phyloP scores from a whole-genome alignment of 225 moss, liverwort and hornwort species.

The Rhytidiadelphus loreus region DNA sequence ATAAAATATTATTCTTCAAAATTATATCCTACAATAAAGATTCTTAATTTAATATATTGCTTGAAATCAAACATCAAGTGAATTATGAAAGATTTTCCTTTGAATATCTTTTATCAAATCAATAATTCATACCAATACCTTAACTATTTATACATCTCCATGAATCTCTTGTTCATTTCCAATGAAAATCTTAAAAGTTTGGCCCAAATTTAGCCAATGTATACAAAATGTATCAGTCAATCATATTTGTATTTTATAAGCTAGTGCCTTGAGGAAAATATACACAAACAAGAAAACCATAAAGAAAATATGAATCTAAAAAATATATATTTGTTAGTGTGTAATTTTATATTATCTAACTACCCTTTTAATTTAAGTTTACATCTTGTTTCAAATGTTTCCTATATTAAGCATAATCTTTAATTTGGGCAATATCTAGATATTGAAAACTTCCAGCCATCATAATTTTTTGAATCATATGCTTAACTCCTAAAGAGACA shows the following conservation, averaged over 20 bases:
- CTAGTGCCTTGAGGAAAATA: too few relatives aligned
- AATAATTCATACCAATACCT: too few relatives aligned
- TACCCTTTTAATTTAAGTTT: too few relatives aligned
- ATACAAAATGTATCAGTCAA: neutral
- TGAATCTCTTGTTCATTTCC: neutral
- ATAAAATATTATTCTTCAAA: neutral
- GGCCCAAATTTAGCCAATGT: neutral
- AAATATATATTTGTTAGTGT: accelerated
- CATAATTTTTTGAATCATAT: too few relatives aligned
- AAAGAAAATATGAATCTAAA: neutral
- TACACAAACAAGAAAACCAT: neutral
- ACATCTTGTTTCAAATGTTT: neutral
- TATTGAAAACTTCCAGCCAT: neutral
- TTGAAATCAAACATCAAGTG: neutral
- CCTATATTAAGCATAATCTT: neutral
- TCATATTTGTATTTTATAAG: neutral
- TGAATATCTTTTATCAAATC: too few relatives aligned
- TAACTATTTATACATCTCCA: neutral
- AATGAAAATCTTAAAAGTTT: neutral
- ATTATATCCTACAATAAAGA: neutral
- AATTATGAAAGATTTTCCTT: neutral
- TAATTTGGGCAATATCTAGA: neutral
- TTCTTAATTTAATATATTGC: too few relatives aligned
- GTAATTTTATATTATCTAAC: too few relatives aligned
- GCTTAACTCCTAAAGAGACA: accelerated